Evolutionary conservation across 306 rosid genomes (phyloP).

Genomic region (Biancaea sappan): DNA sequence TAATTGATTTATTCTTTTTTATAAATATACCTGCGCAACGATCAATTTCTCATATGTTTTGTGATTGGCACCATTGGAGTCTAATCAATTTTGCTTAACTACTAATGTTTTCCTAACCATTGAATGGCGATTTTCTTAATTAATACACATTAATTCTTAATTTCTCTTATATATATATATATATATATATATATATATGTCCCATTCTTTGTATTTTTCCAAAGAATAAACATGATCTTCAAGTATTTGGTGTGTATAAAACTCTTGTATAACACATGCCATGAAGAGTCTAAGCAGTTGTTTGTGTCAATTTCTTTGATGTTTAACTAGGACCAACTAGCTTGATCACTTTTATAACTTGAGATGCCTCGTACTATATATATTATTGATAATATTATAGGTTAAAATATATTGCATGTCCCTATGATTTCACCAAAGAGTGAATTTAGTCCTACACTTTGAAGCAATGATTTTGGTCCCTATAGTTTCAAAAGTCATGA

Average conservation of each 20-base stretch:
- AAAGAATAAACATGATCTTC: background rate
- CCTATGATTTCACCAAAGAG: too few species aligned
- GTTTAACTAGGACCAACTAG: background rate
- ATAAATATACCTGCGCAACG: conserved; percentile 9
- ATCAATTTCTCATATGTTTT: background rate
- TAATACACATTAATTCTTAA: too few species aligned
- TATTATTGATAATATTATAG: too few species aligned
- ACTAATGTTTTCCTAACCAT: too few species aligned
- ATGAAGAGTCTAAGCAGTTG: background rate
- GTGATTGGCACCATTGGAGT: background rate
- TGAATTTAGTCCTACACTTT: too few species aligned
- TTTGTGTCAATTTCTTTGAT: background rate
- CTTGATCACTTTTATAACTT: background rate
- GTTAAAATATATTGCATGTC: too few species aligned
- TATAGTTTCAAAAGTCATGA: too few species aligned
- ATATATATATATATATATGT: too few species aligned
- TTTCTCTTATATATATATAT: too few species aligned
- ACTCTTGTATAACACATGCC: background rate
- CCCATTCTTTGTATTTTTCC: background rate
- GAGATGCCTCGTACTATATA: background rate
- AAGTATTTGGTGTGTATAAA: background rate
- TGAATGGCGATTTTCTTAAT: background rate
- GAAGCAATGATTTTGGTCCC: too few species aligned
- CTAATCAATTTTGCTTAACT: background rate
- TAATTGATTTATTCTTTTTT: background rate